Conservation (phyloP, 23 red algal species). For the Chondrus crispus region DNA sequence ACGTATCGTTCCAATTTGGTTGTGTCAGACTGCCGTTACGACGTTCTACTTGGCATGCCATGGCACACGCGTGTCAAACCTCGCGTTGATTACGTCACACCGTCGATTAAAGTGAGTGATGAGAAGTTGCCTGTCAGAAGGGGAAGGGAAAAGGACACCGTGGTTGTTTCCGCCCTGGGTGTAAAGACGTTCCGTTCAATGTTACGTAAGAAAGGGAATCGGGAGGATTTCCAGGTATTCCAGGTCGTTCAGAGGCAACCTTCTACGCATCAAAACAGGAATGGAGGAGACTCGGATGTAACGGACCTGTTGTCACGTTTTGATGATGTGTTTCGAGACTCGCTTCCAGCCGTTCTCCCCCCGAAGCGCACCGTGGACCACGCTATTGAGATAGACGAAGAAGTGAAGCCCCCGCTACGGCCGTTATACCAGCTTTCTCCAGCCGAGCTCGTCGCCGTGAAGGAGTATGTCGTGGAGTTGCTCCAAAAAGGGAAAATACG, state of each 20-base stretch:
- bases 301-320: background rate
- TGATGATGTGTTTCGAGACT: background rate
- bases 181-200: background rate
- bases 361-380: background rate
- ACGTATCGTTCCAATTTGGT: background rate
- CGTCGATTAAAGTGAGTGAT: background rate
- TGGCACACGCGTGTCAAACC: background rate
- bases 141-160: background rate
- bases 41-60: background rate
- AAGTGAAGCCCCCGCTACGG: background rate
- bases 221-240: background rate
- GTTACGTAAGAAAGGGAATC: background rate
- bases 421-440: background rate
- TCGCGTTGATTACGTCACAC: background rate
- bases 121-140: background rate
- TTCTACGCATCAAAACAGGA: background rate
- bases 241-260: background rate
- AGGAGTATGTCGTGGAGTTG: background rate
- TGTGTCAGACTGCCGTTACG: constrained; percentile 21
- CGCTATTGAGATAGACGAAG: background rate
- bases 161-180: background rate
- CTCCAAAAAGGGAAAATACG: background rate
- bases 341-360: background rate
- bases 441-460: background rate
- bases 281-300: background rate